These are phyloP conservation scores for Leptomonas pyrrhocoris DNA, from an alignment of 208 protist genomes.

Conservation along the genomic window DNA sequence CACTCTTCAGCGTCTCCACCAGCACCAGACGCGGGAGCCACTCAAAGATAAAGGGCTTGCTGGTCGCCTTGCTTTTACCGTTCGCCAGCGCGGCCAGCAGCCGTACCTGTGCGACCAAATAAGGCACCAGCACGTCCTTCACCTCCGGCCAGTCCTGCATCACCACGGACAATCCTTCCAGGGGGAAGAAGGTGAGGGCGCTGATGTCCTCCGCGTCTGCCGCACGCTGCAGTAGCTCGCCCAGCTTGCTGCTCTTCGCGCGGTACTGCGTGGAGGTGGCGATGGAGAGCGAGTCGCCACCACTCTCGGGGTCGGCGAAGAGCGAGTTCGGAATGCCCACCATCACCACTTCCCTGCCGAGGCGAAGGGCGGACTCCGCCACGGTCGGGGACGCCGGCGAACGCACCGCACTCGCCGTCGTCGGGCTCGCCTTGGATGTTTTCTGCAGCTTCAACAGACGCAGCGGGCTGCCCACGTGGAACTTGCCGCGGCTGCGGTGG, in stretches of 20 bases:
- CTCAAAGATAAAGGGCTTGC: constrained; percentile 30
- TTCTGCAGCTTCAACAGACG: constrained; percentile 13
- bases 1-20: constrained; percentile 24
- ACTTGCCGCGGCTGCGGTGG: background rate
- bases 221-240: constrained; percentile 36
- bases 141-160: constrained; percentile 41
- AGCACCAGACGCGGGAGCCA: constrained; percentile 41
- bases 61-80: constrained; percentile 21
- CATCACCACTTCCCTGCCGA: constrained; percentile 21
- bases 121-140: constrained; percentile 39
- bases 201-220: constrained; percentile 16
- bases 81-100: constrained; percentile 40
- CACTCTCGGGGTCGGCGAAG: constrained; percentile 21
- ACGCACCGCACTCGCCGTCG: background rate
- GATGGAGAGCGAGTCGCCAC: constrained; percentile 31
- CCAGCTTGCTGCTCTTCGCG: constrained; percentile 25
- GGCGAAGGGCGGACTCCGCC: constrained; percentile 3
- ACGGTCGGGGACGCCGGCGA: constrained; percentile 5
- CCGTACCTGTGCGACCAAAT: constrained; percentile 36
- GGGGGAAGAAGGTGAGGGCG: constrained; percentile 39
- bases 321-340: constrained; percentile 42
- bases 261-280: constrained; percentile 36
- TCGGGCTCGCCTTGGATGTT: background rate
- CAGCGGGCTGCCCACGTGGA: constrained; percentile 17
- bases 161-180: constrained; percentile 35